These are phyloP conservation scores for Neonectria hederae DNA, from an alignment of 2,329 filamentous ascomycete species.

Conservation along the genomic window DNA sequence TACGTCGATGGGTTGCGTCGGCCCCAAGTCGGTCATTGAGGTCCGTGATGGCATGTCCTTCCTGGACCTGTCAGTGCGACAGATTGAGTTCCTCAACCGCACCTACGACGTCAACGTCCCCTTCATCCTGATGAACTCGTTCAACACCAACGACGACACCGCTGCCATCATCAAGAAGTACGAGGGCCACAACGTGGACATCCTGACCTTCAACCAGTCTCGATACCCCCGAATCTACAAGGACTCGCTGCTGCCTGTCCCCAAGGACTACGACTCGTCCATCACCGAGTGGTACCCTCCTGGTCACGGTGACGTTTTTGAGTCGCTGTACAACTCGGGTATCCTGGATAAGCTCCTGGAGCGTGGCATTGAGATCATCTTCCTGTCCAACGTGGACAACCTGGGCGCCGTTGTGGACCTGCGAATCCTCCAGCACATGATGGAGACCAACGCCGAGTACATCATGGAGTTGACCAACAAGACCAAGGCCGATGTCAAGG, in stretches of 20 bases:
- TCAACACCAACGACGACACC: constrained; percentile 99
- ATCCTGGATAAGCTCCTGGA: constrained; percentile 96
- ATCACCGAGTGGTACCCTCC: constrained; percentile 99
- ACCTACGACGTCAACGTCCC: constrained; percentile 97
- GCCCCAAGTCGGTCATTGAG: constrained; percentile 99
- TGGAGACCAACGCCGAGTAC: constrained; percentile 96
- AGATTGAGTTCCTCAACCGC: constrained; percentile 99
- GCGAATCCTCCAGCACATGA: constrained; percentile 99
- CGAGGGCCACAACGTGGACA: constrained; percentile 99
- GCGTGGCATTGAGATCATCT: constrained; percentile 95
- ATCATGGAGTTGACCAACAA: constrained; percentile 99
- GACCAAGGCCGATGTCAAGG: constrained; percentile 99
- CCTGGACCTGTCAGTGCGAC: constrained; percentile 96
- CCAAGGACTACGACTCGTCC: constrained; percentile 86
- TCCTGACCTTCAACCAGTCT: constrained; percentile 99
- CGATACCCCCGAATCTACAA: constrained; percentile 97
- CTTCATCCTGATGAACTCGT: constrained; percentile 99
- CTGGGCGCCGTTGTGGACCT: constrained; percentile 97
- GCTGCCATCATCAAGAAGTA: constrained; percentile 99
- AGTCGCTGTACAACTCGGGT: constrained; percentile 99
- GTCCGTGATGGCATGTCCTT: constrained; percentile 99
- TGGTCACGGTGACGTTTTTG: constrained; percentile 99
- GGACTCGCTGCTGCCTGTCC: constrained; percentile 95
- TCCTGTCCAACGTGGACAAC: constrained; percentile 99
- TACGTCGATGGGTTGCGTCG: constrained; percentile 99